These are phyloP conservation scores for Geosmithia putterillii DNA, from an alignment of 2,329 filamentous ascomycete species.

Conservation along the genomic window DNA sequence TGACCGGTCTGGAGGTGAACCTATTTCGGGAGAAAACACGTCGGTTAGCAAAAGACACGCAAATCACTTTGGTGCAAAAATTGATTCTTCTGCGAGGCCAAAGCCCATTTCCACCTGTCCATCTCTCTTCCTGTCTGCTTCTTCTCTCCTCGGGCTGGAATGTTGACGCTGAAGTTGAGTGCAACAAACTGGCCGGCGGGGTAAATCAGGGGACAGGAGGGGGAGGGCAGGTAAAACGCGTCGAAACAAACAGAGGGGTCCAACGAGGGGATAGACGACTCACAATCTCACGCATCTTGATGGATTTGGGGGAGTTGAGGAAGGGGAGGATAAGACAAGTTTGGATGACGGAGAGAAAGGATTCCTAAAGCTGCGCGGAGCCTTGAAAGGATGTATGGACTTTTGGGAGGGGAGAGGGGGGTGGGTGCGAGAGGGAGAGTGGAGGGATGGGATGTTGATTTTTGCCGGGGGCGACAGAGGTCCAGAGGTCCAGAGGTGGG, in stretches of 20 bases:
- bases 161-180: slow-evolving; percentile 6
- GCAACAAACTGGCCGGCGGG: slow-evolving; percentile 12
- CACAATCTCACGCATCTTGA: slow-evolving; percentile 59
- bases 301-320: slow-evolving; percentile 8
- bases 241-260: slow-evolving; percentile 10
- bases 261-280: slow-evolving; percentile 24
- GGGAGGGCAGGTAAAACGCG: slow-evolving; percentile 21
- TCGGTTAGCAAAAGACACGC: slow-evolving; percentile 35
- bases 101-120: no score
- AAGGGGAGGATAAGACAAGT: neutral
- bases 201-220: slow-evolving; percentile 20
- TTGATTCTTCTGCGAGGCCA: neutral
- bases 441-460: slow-evolving; percentile 19
- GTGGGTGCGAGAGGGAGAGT: slow-evolving; percentile 5
- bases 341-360: neutral
- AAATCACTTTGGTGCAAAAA: neutral
- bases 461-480: slow-evolving; percentile 15
- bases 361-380: slow-evolving; percentile 2
- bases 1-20: slow-evolving; percentile 99
- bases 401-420: slow-evolving; percentile 6
- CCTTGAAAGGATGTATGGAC: slow-evolving; percentile 17
- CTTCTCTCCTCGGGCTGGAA: neutral
- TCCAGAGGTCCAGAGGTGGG: slow-evolving; percentile 5
- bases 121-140: neutral
- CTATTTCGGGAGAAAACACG: slow-evolving; percentile 44